A percentile compares a stretch with the other conserved stretches of the same genome.
These are phyloP conservation scores for Anthoceros angustus DNA, from an alignment of 225 moss, liverwort and hornwort species.

Conservation along the genomic window DNA sequence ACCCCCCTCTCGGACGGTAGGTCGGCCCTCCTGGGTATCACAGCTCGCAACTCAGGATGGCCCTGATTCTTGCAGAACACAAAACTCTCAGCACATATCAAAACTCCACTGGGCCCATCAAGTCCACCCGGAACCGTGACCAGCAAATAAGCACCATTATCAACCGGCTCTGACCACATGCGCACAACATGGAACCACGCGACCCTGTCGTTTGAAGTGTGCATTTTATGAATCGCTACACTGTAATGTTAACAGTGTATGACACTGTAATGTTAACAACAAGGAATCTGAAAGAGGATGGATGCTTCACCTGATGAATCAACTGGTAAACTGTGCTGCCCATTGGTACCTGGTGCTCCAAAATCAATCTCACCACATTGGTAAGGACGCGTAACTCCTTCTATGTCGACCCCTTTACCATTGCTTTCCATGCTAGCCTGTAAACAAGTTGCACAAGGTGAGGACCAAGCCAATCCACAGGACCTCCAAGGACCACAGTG, in stretches of 20 bases:
- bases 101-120: slow-evolving; percentile 91
- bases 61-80: slow-evolving; percentile 96
- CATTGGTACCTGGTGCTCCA: slow-evolving; percentile 96
- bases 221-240: no score
- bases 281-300: background rate
- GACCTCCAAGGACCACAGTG: no score
- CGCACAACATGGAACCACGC: slow-evolving; percentile 83
- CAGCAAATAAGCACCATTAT: slow-evolving; percentile 85
- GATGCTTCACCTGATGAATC: slow-evolving; percentile 63
- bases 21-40: slow-evolving; percentile 85
- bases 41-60: slow-evolving; percentile 81
- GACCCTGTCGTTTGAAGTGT: slow-evolving; percentile 34
- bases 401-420: slow-evolving; percentile 88
- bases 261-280: no score
- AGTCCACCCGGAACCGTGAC: slow-evolving; percentile 96
- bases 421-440: slow-evolving; percentile 99
- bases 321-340: slow-evolving; percentile 98
- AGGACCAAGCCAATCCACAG: background rate
- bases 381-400: slow-evolving; percentile 71
- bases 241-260: no score
- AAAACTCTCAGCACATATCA: slow-evolving; percentile 96
- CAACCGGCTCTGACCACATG: slow-evolving; percentile 96
- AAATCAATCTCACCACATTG: slow-evolving; percentile 89
- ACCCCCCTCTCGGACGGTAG: slow-evolving; percentile 84
- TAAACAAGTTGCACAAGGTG: background rate